Evolutionary conservation across 495 filamentous ascomycete genomes (phyloP).

Genomic region (Lepidopterella palustris): DNA sequence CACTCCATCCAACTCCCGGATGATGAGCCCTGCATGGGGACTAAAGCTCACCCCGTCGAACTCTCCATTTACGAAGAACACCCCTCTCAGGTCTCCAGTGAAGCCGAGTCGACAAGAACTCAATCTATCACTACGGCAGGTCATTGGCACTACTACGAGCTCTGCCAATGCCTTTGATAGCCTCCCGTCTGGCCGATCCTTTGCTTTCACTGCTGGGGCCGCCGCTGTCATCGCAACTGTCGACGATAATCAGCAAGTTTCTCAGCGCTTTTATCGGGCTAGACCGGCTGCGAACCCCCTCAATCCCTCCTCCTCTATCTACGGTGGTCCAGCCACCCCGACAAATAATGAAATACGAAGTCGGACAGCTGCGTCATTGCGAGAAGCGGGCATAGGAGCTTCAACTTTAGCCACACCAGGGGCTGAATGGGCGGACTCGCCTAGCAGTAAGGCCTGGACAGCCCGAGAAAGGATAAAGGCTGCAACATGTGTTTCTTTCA

Average conservation of each 20-base stretch:
- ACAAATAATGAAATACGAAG: constrained; percentile 56
- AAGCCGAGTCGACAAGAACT: constrained; percentile 45
- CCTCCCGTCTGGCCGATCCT: constrained; percentile 59
- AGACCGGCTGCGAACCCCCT: constrained; percentile 69
- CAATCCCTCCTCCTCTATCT: constrained; percentile 46
- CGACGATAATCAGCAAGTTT: constrained; percentile 60
- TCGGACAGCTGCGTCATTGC: constrained; percentile 46
- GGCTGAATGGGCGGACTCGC: constrained; percentile 52
- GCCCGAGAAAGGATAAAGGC: constrained; percentile 87
- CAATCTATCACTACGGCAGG: constrained; percentile 65
- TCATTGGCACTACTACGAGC: constrained; percentile 81
- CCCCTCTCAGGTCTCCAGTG: constrained; percentile 48
- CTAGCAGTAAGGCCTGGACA: constrained; percentile 66
- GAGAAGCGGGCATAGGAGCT: constrained; percentile 48
- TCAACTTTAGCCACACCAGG: constrained; percentile 39
- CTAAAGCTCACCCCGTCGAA: constrained; percentile 76
- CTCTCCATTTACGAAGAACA: constrained; percentile 56
- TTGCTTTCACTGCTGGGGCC: constrained; percentile 88
- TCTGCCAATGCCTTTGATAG: constrained; percentile 83
- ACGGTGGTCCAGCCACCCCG: constrained; percentile 55
- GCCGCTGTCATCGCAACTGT: constrained; percentile 85
- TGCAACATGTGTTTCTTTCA: constrained; percentile 90
- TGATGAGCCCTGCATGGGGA: constrained; percentile 40
- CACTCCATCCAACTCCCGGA: constrained; percentile 43
- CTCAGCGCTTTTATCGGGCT: constrained; percentile 85